Conservation (phyloP, 2,329 filamentous ascomycete species). For the Arthrobotrys megalospora region DNA sequence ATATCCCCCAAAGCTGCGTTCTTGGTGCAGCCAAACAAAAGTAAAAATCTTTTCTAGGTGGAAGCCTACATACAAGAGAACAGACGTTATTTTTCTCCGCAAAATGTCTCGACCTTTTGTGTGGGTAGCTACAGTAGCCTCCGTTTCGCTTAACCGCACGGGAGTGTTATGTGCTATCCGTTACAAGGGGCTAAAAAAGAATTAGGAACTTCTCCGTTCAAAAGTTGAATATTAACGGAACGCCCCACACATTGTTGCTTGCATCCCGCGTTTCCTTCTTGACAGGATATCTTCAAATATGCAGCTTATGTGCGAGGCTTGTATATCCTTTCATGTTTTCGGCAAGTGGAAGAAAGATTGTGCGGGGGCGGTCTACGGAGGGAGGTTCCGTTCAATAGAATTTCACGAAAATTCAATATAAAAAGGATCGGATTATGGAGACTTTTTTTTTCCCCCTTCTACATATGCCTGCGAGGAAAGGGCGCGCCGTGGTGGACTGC, state of each 20-base stretch:
- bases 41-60: constrained; percentile 2
- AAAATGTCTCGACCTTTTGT: constrained; percentile 36
- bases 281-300: constrained; percentile 22
- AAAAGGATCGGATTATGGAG: not conserved
- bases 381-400: constrained; percentile 16
- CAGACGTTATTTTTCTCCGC: constrained; percentile 45
- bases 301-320: constrained; percentile 19
- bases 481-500: constrained; percentile 14
- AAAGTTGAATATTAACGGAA: constrained; percentile 21
- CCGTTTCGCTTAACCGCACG: constrained; percentile 50
- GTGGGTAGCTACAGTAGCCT: constrained; percentile 15
- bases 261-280: constrained; percentile 27
- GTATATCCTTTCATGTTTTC: constrained; percentile 19
- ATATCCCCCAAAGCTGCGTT: constrained; percentile 2
- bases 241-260: constrained; percentile 2
- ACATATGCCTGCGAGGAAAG: not conserved
- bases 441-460: not conserved
- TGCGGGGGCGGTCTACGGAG: not conserved
- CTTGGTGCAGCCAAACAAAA: constrained; percentile 15
- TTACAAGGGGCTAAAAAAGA: constrained; percentile 17
- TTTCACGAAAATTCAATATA: constrained; percentile 12
- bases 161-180: constrained; percentile 41
- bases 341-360: constrained; percentile 19
- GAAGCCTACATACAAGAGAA: not conserved
- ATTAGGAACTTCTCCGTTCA: constrained; percentile 13